Evolutionary conservation across 768 basidiomycete genomes (phyloP), one percentile per base, ranked within the genome.

Genomic region (Scleroderma bovista): DNA sequence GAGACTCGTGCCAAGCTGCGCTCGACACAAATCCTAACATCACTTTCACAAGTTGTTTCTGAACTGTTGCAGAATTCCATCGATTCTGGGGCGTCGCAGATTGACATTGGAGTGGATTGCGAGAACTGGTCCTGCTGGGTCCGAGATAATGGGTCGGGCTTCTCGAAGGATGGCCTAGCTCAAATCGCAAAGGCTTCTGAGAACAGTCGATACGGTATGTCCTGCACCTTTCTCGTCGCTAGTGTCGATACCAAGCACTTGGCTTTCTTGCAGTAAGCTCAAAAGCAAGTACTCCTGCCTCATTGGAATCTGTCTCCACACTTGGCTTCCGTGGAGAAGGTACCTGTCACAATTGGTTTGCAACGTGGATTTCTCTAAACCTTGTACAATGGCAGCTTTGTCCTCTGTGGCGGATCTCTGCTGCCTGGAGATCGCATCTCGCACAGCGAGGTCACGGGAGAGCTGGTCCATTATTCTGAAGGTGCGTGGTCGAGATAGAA

Each of bases 271-370:
- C 60, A 92, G 89, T 75, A 51, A 85, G 86, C 5, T 91, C 88
- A 4, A 93, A 93, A 66, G 73, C 75, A 20, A 83, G 84, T 62
- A 67, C 69, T 1, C 64, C 71, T 34, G 71, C 73, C 44, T 74
- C 77, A 1, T 61, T 84, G 46, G 75, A 75, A 48, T 67, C 75
- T 3, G 57, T 77, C 36, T 74, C 77, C 13, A 86, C 86, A 3
- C 94, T 93, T 69, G 93, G 94, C 1, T 95, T 92, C 69, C 81
- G 94, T 57, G 93, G 94, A 33, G 94, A 97, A 86, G 93, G 93
- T 89, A 58, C 16, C 15, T 31, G 34, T 13, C 48, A 26, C 41
- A 11, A 41, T 17, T 51, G 26, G 41, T 36, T 32, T 33, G 20
- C 4, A 45, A 16, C 20, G 31, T 45, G 3, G 44, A 20, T 22